A percentile compares a stretch with the other conserved stretches of the same genome.
phyloP scores from a whole-genome alignment of 2,329 filamentous ascomycete genomes.

The Aspergillus fumigatus region DNA sequence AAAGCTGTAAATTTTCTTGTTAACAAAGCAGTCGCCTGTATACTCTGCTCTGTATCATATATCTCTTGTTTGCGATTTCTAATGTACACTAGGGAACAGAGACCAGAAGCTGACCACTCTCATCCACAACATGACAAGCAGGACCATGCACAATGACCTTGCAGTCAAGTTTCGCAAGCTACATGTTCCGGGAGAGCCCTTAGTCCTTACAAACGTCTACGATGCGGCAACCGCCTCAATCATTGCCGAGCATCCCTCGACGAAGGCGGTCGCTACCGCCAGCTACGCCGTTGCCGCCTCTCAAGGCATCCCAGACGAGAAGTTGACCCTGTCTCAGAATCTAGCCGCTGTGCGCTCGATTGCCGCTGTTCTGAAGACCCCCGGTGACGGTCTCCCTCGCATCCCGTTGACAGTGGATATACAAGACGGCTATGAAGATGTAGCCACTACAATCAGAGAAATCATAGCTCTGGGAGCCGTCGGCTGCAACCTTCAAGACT shows the following conservation, averaged over 20 bases:
- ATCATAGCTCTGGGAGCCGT: slow-evolving; percentile 51
- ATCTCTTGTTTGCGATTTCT: not conserved
- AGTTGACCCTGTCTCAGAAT: slow-evolving; percentile 50
- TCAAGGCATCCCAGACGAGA: slow-evolving; percentile 44
- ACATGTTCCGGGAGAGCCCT: slow-evolving; percentile 48
- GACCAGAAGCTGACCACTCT: not conserved
- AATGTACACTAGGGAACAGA: not conserved
- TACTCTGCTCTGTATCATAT: not conserved
- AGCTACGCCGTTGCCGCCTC: slow-evolving; percentile 49
- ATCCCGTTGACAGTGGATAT: slow-evolving; percentile 51
- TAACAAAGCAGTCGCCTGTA: not conserved
- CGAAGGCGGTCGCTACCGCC: slow-evolving; percentile 47
- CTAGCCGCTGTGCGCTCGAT: slow-evolving; percentile 46
- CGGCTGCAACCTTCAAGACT: slow-evolving; percentile 59
- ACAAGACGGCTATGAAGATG: slow-evolving; percentile 56
- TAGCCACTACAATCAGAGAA: slow-evolving; percentile 34
- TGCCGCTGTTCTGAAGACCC: slow-evolving; percentile 44
- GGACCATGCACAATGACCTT: slow-evolving; percentile 10
- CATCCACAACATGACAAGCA: not conserved
- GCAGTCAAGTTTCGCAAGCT: slow-evolving; percentile 39
- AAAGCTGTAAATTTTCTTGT: not conserved
- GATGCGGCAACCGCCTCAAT: slow-evolving; percentile 48
- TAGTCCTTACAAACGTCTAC: slow-evolving; percentile 55
- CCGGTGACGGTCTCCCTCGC: not conserved
- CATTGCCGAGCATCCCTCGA: slow-evolving; percentile 34